Conservation (phyloP, 2,329 filamentous ascomycete species). For the Dryadomyces quercus-mongolicae region DNA sequence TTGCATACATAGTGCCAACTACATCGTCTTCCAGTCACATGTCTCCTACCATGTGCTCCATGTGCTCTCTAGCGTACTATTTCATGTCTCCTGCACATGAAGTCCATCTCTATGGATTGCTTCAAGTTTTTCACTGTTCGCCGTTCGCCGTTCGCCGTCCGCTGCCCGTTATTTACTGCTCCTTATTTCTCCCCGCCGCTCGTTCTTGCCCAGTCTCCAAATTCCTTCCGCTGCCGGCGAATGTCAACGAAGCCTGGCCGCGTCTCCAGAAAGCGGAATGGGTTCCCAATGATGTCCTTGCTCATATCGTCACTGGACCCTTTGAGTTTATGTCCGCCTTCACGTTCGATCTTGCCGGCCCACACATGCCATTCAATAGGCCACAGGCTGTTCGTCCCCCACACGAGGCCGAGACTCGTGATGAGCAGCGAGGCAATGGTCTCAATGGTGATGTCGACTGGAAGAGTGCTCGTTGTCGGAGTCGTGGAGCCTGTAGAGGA, state of each 20-base stretch:
- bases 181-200: conserved; percentile 1
- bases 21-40: no score
- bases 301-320: conserved; percentile 49
- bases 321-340: conserved; percentile 50
- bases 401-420: conserved; percentile 73
- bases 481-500: conserved; percentile 25
- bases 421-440: conserved; percentile 67
- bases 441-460: conserved; percentile 79
- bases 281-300: conserved; percentile 61
- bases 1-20: no score
- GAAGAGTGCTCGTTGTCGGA: conserved; percentile 41
- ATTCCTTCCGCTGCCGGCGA: conserved; percentile 66
- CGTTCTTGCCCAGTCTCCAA: conserved; percentile 58
- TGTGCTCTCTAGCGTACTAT: no score
- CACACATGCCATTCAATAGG: conserved; percentile 76
- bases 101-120: no score
- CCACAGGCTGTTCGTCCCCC: conserved; percentile 64
- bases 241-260: conserved; percentile 81
- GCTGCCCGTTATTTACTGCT: not conserved
- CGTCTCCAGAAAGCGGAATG: conserved; percentile 68
- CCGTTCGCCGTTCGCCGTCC: not conserved
- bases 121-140: not conserved
- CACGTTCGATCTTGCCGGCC: conserved; percentile 72
- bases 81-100: no score
- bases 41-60: no score